Conservation (phyloP, 192 early-diverging fungal genomes). For the Backusella tuberculispora region DNA sequence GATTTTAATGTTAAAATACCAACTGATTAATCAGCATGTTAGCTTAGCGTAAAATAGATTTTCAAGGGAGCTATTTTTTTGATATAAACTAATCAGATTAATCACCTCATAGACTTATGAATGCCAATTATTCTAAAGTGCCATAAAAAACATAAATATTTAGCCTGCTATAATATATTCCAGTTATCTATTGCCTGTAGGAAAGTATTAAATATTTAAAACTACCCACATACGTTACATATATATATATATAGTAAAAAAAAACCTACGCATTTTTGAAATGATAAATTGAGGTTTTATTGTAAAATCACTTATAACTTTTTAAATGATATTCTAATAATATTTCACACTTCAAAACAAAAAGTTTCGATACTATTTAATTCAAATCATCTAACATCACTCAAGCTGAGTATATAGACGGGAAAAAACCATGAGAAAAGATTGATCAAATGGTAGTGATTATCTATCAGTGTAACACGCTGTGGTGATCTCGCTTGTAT, state of each 20-base stretch:
- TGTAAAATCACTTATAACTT: too few species aligned
- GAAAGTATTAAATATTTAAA: too few species aligned
- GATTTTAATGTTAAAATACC: neutral
- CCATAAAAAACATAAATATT: neutral
- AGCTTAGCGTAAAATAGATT: neutral
- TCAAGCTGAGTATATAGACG: neutral
- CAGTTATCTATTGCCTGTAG: neutral
- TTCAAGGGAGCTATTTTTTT: neutral
- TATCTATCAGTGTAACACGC: neutral
- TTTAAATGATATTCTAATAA: too few species aligned
- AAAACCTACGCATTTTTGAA: too few species aligned
- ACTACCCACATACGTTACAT: too few species aligned
- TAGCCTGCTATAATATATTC: neutral
- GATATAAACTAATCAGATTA: constrained; percentile 1
- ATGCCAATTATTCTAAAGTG: neutral
- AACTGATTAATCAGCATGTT: neutral
- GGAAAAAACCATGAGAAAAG: neutral
- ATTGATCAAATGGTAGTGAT: constrained; percentile 13
- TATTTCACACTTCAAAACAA: too few species aligned
- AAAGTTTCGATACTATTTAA: too few species aligned
- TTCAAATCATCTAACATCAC: too few species aligned
- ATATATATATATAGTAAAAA: too few species aligned
- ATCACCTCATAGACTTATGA: neutral
- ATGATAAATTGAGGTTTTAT: too few species aligned
- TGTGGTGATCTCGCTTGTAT: neutral